A percentile compares a stretch with the other conserved stretches of the same genome.
phyloP scores from a whole-genome alignment of 1,139 yeast genomes.

The Kodamaea plutei region DNA sequence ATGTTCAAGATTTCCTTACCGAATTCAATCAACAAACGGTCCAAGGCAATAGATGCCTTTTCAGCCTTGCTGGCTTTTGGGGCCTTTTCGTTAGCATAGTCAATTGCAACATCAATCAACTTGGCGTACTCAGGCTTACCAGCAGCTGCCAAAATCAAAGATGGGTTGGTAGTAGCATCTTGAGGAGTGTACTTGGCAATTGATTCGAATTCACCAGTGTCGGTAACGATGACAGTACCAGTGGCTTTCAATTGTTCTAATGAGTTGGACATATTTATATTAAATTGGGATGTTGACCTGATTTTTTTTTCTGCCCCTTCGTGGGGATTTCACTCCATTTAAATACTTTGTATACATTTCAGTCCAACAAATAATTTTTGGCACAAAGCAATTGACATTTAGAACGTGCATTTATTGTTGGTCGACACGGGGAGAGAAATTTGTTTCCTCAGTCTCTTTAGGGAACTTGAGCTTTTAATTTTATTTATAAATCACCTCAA shows the following conservation, averaged over 20 bases:
- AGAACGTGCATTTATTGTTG: too few relatives aligned
- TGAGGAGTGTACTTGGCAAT: constrained; percentile 98
- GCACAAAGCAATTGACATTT: background rate
- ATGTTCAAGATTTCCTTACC: constrained; percentile 90
- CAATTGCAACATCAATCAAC: constrained; percentile 87
- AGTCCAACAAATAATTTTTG: too few relatives aligned
- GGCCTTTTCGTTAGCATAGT: constrained; percentile 65
- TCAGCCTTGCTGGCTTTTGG: constrained; percentile 32
- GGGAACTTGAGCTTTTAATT: too few relatives aligned
- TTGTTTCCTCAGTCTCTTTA: too few relatives aligned
- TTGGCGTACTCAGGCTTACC: constrained; percentile 86
- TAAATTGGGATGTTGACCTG: too few relatives aligned
- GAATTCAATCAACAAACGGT: constrained; percentile 89
- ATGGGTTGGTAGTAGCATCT: constrained; percentile 99
- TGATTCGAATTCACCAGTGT: constrained; percentile 97
- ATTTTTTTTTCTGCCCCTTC: too few relatives aligned
- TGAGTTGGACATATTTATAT: constrained; percentile 52
- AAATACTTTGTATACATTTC: too few relatives aligned
- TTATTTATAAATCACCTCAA: too few relatives aligned
- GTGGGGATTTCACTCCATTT: constrained; percentile 1
- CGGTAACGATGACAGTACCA: constrained; percentile 95
- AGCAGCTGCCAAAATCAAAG: constrained; percentile 93
- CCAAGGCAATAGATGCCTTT: constrained; percentile 73
- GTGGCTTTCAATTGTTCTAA: constrained; percentile 91
- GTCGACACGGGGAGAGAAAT: too few relatives aligned